Base-by-base conservation (phyloP, 2,329 filamentous ascomycete genomes). In the Claviceps sorghi region DNA sequence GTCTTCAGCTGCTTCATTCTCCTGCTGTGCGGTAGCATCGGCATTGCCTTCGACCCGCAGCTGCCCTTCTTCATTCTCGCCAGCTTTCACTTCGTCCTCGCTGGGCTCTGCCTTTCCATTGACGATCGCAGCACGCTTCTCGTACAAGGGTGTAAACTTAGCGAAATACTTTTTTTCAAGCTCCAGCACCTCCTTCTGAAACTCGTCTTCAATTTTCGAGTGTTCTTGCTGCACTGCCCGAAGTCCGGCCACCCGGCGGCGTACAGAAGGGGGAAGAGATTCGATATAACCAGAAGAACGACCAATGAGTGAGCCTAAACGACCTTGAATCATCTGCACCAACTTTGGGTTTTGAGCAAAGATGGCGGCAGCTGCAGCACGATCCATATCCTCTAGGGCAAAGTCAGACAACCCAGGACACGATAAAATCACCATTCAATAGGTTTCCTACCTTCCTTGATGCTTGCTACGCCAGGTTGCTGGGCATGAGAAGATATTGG, bases 91-190 rank as follows among this genome's bases (percentile, higher is more conserved):
- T 70, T 97, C 89, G 40, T 84, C 82, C 53, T 94, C 87, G 55
- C 86, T 88, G 32, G 93, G 93, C 75, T 98, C 93, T 55, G 75
- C 69, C 58, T 74, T 73, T 61, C 93, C 93, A 72, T 96, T 97
- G 70, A 98, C 78, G 62, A 98, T 97, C 62, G 83, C 79, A 57
- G 90, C 81, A 70, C 93, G 90, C 78, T 93, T 93, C 78, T 96
- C 76, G 74, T 98, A 98, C 49, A 98, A 81, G 55, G 93, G 93
- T 52, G 88, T 95, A 74, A 96, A 98, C 74, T 97, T 97, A 73
- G 87, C 88, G 64, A 97, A 97, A 73, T 95, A 98, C 75, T 96
- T 96, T 82, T 98, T 98, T 79, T 98, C 93, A 30, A 98, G 81
- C 71, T 96, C 84, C 54, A 98, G 80, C 56, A 98, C 90, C 74